These are phyloP conservation scores for Russula emetica DNA, from an alignment of 768 basidiomycete genomes.

Conservation along the genomic window DNA sequence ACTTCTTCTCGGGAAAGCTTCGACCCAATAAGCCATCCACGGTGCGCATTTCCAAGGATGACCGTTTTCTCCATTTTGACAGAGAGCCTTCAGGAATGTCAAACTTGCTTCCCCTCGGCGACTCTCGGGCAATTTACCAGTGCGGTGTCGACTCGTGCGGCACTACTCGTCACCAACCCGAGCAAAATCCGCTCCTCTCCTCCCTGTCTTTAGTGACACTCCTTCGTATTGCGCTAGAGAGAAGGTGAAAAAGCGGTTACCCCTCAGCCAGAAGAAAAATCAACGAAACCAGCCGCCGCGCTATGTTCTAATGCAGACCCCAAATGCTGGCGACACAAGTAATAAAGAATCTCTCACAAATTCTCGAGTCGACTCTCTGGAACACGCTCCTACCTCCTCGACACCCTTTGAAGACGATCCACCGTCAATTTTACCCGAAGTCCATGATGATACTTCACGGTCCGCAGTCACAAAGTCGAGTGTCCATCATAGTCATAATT, in stretches of 20 bases:
- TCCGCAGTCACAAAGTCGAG: neutral
- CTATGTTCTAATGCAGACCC: neutral
- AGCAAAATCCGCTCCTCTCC: slow-evolving; percentile 6
- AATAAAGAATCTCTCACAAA: neutral
- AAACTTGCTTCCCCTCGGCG: neutral
- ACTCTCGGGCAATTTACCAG: neutral
- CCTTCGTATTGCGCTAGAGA: neutral
- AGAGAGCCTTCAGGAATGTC: neutral
- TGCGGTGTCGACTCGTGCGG: slow-evolving; percentile 4
- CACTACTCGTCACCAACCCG: slow-evolving; percentile 14
- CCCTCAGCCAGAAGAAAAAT: neutral
- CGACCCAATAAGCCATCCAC: neutral
- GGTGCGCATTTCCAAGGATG: slow-evolving; percentile 7
- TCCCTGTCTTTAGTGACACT: slow-evolving; percentile 2
- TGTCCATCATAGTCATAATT: neutral
- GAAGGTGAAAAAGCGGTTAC: neutral
- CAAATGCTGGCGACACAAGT: neutral
- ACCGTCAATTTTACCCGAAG: neutral
- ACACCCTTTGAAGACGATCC: neutral
- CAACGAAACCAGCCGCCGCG: neutral
- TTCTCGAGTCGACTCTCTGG: neutral
- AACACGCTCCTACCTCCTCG: neutral
- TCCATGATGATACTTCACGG: neutral
- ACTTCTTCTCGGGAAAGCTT: neutral
- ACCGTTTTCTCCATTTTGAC: neutral